These are phyloP conservation scores for Saccharomyces pastorianus DNA, from an alignment of 1,139 yeast species.

Conservation along the genomic window DNA sequence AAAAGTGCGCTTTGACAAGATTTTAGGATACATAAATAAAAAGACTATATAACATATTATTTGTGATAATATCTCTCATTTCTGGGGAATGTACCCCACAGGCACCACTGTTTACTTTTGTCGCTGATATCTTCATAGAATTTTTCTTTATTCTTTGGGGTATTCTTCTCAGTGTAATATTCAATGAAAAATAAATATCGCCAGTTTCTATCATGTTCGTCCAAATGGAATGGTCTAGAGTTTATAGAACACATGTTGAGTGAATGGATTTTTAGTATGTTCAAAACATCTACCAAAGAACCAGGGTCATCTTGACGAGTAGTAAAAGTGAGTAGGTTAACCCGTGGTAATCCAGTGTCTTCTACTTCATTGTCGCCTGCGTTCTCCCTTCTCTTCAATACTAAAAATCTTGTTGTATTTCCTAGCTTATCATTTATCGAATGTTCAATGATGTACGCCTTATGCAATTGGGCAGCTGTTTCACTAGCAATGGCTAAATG, in stretches of 20 bases:
- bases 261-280: constrained; percentile 47
- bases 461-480: constrained; percentile 58
- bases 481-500: constrained; percentile 52
- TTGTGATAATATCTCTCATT: constrained; percentile 30
- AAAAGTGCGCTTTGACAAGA: not conserved
- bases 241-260: constrained; percentile 65
- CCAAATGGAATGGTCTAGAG: constrained; percentile 46
- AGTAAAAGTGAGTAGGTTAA: constrained; percentile 59
- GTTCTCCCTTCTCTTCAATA: constrained; percentile 35
- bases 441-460: constrained; percentile 46
- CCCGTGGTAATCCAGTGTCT: constrained; percentile 14
- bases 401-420: constrained; percentile 80
- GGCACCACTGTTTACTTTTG: constrained; percentile 29
- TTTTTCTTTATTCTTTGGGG: constrained; percentile 11
- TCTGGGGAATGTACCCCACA: constrained; percentile 37
- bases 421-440: constrained; percentile 62
- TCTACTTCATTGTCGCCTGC: not conserved
- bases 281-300: constrained; percentile 60
- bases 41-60: not conserved
- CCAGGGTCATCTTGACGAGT: constrained; percentile 67
- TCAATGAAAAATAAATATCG: constrained; percentile 79
- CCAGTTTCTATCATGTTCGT: constrained; percentile 41
- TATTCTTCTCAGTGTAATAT: constrained; percentile 28
- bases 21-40: not conserved
- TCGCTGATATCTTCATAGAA: constrained; percentile 23